A percentile compares a stretch with the other conserved stretches of the same genome.
Conservation (phyloP, 1,139 yeast species). For the Pichia sp. region DNA sequence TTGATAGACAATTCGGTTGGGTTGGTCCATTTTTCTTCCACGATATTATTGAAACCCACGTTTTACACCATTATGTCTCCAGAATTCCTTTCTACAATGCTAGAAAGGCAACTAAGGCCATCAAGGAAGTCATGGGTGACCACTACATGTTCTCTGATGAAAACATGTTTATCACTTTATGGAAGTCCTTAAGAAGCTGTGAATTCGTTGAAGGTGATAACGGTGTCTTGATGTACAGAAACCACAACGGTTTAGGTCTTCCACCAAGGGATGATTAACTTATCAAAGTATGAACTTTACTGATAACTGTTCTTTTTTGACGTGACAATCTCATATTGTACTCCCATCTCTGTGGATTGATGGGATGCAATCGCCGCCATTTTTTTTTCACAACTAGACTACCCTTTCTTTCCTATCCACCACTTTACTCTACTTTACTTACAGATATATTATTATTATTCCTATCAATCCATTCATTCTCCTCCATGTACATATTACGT, state of each 20-base stretch:
- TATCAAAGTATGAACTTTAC: background rate
- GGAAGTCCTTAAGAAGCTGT: conserved; percentile 67
- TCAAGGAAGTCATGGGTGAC: conserved; percentile 75
- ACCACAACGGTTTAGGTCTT: conserved; percentile 51
- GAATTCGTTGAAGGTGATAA: conserved; percentile 79
- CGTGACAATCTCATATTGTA: too few species aligned
- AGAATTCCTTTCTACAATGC: conserved; percentile 85
- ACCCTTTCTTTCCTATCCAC: too few species aligned
- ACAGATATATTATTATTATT: too few species aligned
- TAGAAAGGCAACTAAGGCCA: conserved; percentile 71
- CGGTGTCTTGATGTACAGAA: conserved; percentile 75
- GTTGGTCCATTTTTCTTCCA: conserved; percentile 77
- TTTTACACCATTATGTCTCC: conserved; percentile 76
- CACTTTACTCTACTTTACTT: too few species aligned
- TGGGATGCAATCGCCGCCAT: too few species aligned
- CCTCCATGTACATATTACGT: too few species aligned
- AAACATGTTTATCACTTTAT: conserved; percentile 66
- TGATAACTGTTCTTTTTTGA: background rate
- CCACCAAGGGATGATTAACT: conserved; percentile 15
- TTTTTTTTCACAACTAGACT: too few species aligned
- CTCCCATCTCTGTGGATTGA: conserved; percentile 10
- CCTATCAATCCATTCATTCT: too few species aligned
- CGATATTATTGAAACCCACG: conserved; percentile 87
- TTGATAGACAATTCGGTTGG: conserved; percentile 79
- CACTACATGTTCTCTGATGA: conserved; percentile 64